Base-by-base conservation (phyloP, 2,329 filamentous ascomycete species). In the Kalmusia sp. region DNA sequence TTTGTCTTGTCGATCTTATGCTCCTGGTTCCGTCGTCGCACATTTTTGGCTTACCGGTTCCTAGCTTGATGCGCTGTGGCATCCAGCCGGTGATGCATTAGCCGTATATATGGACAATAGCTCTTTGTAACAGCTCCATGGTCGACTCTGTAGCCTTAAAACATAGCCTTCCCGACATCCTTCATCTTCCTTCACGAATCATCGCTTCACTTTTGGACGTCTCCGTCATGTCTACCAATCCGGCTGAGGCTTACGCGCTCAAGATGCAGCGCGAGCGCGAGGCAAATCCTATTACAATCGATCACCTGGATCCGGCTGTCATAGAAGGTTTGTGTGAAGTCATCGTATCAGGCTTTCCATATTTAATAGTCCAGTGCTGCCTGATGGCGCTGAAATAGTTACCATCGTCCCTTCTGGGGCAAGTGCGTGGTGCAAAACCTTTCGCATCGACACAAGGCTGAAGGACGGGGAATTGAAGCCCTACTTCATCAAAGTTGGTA, bases 401-500 rank as follows among this genome's bases (percentile, higher is more conserved):
- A 17, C 37, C 5, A 25, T 51, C 22, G 38, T 51, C 14, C 37
- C 48, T 22, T 24, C 17, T n/a, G 37, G 17, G 22, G 9, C 37
- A 22, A 39, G 37, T 39, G 17, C 17, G 19, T 41, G 22, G 39
- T 49, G 37, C 34, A 28, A 54, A 22, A 53, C 50, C 6, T 40
- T 45, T 25, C 33, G 45, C 9, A 56, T 56, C 49, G 27, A 46
- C 39, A 24, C 52, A 17, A 46, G 19, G 33, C 27, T 49, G 17
- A 24, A 27, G 19, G 41, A 55, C 24, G 41, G 48, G 7, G 7
- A 24, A 19, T 8, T 38, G 3, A 55, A 49, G 19, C 27, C 25
- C 15, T 55, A 55, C 41, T 55, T 55, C 34, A 46, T 47, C 6
- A 55, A 55, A 35, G 52, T 35, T 41, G 15, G 49, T 43, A 3